Evolutionary conservation across 306 rosid species (phyloP), one percentile per base, ranked within the genome.

Genomic region (Glycine tomentella): DNA sequence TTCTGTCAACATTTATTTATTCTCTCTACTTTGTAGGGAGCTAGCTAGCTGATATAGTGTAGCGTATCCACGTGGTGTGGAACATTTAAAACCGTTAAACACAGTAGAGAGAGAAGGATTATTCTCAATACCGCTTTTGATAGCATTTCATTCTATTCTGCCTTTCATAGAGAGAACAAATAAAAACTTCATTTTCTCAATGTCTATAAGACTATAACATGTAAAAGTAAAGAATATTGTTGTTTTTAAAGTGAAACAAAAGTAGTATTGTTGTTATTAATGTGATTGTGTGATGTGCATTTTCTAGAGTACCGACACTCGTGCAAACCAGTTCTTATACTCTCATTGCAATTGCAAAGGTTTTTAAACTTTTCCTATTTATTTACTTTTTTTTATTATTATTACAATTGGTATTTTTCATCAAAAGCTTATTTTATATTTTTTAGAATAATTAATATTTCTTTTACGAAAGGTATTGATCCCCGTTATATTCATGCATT

Each of bases 1-100:
- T 48, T 40, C 52, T 81, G 45, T 71, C 75, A 83, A 75, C 31
- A 45, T 72, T 33, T 52, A 52, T 72, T 72, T 52, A 52, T 72
- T 72, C 82, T 77, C 69, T 50, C 11, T 31, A 44, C 51, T 71
- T 40, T 38, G 57, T 64, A 44, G 15, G 38, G 7, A 38, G 7
- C 44, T 15, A 16, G 38, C 81, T 16, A 13, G 31, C 31, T 25
- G 31, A 63, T n/a, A 62, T 52, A 55, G 77, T 49, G 15, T 38
- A 16, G 34, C 8, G 38, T 11, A 36, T 53, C 65, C 81, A 57
- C 48, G 15, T 74, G 42, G n/a, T 13, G 57, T 59, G 62, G 59
- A 77, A 31, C 71, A 50, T 59, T 72, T 70, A 72, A 58, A 46
- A 48, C 78, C 52, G 10, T 49, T 71, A 70, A 59, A 48, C 57